Evolutionary conservation across 495 filamentous ascomycete genomes (phyloP), one percentile per base, ranked within the genome.

Genomic region (Elasticomyces elasticus): DNA sequence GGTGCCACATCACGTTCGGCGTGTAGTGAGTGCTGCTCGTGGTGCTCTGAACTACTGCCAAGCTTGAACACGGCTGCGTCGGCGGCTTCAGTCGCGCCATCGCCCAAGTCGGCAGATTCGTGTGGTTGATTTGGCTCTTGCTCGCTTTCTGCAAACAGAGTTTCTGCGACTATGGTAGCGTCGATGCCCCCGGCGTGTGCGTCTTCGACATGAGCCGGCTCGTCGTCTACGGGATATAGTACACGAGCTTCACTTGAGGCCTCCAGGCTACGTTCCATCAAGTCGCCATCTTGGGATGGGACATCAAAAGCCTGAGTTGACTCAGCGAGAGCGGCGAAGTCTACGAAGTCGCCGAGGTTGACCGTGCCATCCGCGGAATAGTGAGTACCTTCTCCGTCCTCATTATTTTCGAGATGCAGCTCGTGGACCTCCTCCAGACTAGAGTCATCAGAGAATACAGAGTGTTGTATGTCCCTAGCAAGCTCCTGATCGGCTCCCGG

Each of bases 321-420:
- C 53, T 61, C 58, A 1, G 52, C 26, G 11, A 62, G 49, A 9
- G 54, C 49, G 25, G 23, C 46, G 15, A 62, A 11, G 31, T 62
- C 59, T 19, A 62, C 28, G 50, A 58, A 62, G 20, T 62, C 59
- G 33, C 38, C 58, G 23, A 62, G 25, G 35, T 62, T 54, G 24
- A 62, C n/a, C 1, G 59, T 57, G 37, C 1, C 40, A 28, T 42
- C 46, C 24, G 4, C 27, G 22, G 24, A 13, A 10, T 28, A 6
- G 1, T 3, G 23, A 3, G 15, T 35, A 15, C 44, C 30, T 13
- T 46, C 33, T 13, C 23, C 48, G 26, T n/a, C 5, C 17, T 47
- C 52, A 19, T 4, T 19, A 30, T 1, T 5, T 0, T 48, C 42
- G 13, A 6, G 22, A 6, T 40, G 19, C 24, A 7, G 13, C 35